A percentile compares a stretch with the other conserved stretches of the same genome.
phyloP scores from a whole-genome alignment of 805 yeast species.

The Lipomyces sp. region DNA sequence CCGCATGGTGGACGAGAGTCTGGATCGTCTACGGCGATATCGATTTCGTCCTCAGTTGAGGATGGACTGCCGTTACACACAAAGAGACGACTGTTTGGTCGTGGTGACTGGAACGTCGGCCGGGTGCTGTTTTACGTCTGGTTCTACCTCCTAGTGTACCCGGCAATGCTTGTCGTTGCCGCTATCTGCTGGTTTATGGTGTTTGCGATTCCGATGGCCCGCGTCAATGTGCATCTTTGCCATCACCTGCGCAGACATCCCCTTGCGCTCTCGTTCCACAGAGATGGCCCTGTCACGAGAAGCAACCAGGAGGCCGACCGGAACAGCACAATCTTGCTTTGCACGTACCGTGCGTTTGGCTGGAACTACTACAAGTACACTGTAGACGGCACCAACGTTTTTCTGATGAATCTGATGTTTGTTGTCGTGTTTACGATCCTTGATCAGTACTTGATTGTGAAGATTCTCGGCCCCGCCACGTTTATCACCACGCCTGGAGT shows the following conservation, averaged over 20 bases:
- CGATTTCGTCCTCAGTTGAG: conserved; percentile 13
- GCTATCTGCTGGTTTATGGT: conserved; percentile 75
- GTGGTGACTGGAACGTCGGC: conserved; percentile 89
- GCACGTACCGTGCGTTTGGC: conserved; percentile 91
- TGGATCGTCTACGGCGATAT: not conserved
- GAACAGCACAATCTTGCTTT: conserved; percentile 59
- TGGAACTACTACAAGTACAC: conserved; percentile 93
- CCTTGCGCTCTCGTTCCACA: conserved; percentile 66
- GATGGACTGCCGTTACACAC: conserved; percentile 7
- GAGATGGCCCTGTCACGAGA: conserved; percentile 38
- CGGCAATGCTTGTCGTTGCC: conserved; percentile 56
- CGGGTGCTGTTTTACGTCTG: conserved; percentile 69
- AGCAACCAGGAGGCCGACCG: conserved; percentile 30
- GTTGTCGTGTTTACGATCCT: conserved; percentile 78
- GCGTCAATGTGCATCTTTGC: conserved; percentile 62
- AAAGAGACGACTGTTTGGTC: conserved; percentile 66
- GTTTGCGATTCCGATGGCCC: conserved; percentile 91
- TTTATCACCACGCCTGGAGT: conserved; percentile 59
- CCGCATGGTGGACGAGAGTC: not conserved
- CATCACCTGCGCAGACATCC: conserved; percentile 88
- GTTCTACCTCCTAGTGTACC: conserved; percentile 68
- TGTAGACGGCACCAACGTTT: conserved; percentile 91
- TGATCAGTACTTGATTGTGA: conserved; percentile 66
- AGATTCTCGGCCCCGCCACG: conserved; percentile 41
- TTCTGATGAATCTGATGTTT: conserved; percentile 77